Evolutionary conservation across 2,329 filamentous ascomycete genomes (phyloP).

Genomic region (Cladosporium sphaerospermum): DNA sequence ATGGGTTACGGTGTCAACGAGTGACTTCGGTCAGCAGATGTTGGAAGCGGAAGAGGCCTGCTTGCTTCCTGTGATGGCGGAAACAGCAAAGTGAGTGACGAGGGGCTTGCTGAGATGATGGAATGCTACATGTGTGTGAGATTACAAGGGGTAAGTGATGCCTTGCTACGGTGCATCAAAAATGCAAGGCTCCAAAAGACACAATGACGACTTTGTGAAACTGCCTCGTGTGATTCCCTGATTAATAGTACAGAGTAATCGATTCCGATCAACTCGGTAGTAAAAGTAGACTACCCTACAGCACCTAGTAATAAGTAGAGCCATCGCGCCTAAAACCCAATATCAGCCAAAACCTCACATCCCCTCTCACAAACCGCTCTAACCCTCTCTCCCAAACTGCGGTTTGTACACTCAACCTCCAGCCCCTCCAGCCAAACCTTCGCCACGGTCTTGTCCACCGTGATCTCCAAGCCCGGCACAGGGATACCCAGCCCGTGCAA

Average conservation of each 20-base stretch:
- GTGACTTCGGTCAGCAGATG: no score
- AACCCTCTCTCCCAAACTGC: slow-evolving; percentile 74
- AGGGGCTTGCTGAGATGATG: no score
- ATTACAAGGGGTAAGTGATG: background rate
- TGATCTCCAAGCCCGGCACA: slow-evolving; percentile 80
- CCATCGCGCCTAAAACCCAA: background rate
- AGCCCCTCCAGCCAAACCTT: slow-evolving; percentile 88
- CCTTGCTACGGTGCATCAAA: background rate
- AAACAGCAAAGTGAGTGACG: no score
- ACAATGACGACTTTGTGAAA: slow-evolving; percentile 33
- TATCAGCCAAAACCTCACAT: slow-evolving; percentile 2
- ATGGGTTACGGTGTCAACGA: no score
- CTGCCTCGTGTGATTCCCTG: slow-evolving; percentile 46
- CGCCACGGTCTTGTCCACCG: slow-evolving; percentile 79
- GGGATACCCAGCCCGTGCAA: slow-evolving; percentile 81
- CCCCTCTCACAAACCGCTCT: slow-evolving; percentile 54
- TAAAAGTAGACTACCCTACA: no score
- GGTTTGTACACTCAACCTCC: slow-evolving; percentile 76
- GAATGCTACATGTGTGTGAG: background rate
- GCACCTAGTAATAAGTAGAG: no score
- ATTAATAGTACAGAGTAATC: no score
- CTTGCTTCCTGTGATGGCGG: no score
- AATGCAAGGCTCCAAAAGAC: slow-evolving; percentile 2
- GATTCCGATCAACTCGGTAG: no score
- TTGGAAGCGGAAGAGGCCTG: no score